These are phyloP conservation scores for Chlorella sp. DNA, from an alignment of 139 green algal genomes.

Conservation along the genomic window DNA sequence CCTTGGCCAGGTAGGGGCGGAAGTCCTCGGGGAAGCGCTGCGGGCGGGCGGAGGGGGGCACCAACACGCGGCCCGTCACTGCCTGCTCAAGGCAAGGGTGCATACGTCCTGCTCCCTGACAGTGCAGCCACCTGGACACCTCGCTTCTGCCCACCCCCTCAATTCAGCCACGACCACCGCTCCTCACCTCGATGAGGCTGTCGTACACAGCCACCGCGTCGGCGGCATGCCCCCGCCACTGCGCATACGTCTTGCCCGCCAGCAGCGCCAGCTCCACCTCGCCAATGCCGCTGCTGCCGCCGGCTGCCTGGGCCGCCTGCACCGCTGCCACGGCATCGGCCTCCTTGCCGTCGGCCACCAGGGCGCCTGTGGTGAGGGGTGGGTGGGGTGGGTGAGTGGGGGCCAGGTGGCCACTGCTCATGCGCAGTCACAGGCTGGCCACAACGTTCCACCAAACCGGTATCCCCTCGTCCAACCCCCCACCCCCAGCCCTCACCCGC, in stretches of 20 bases:
- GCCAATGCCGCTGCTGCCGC: conserved; percentile 24
- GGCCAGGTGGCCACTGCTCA: no score
- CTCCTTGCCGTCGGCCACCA: conserved; percentile 27
- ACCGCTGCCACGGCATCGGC: conserved; percentile 42
- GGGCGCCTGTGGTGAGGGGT: background rate
- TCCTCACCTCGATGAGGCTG: conserved; percentile 32
- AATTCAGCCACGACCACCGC: background rate
- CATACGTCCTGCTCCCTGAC: no score
- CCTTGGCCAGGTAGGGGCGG: conserved; percentile 47
- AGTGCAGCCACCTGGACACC: no score
- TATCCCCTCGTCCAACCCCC: background rate
- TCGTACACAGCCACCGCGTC: conserved; percentile 58
- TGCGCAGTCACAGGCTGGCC: no score
- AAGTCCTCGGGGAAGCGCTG: conserved; percentile 51
- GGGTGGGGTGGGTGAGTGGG: background rate
- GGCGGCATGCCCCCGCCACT: conserved; percentile 52
- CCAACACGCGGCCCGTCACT: background rate
- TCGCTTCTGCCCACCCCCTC: background rate
- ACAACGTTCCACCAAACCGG: conserved; percentile 5
- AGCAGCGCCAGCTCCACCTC: conserved; percentile 45
- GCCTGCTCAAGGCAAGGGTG: no score
- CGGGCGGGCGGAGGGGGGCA: background rate
- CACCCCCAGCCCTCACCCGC: background rate
- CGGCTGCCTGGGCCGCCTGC: conserved; percentile 5
- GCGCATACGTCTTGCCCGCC: conserved; percentile 41